Evolutionary conservation across 208 protist genomes (phyloP).

Genomic region (Zelonia costaricensis): DNA sequence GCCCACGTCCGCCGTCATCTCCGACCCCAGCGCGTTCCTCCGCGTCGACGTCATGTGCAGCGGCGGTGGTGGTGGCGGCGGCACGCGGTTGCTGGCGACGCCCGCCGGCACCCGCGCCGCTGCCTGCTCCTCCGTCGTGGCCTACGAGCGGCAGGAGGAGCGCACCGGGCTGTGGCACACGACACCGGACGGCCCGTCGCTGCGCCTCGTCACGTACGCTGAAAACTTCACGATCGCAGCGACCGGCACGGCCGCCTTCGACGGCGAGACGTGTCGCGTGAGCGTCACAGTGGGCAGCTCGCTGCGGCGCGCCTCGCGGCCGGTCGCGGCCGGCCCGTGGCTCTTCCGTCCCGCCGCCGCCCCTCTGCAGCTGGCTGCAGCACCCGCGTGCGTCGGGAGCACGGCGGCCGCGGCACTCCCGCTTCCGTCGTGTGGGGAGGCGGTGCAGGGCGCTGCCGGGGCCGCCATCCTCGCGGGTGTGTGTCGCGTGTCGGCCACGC

Average conservation of each 20-base stretch:
- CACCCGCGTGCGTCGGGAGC: no score
- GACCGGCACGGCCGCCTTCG: slow-evolving; percentile 20
- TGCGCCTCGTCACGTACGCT: slow-evolving; percentile 30
- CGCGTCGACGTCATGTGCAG: slow-evolving; percentile 20
- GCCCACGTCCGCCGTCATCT: slow-evolving; percentile 13
- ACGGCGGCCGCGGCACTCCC: background rate
- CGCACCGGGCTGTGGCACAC: slow-evolving; percentile 20
- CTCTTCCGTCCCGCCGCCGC: slow-evolving; percentile 15
- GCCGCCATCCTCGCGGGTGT: slow-evolving; percentile 11
- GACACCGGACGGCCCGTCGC: background rate
- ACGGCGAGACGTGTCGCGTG: slow-evolving; percentile 28
- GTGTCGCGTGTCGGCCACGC: slow-evolving; percentile 8
- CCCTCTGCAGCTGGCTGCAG: slow-evolving; percentile 6
- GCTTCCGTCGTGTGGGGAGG: background rate
- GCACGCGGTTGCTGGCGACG: slow-evolving; percentile 22
- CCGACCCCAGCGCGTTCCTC: slow-evolving; percentile 28
- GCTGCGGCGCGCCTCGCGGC: slow-evolving; percentile 11
- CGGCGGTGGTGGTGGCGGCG: slow-evolving; percentile 13
- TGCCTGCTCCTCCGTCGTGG: slow-evolving; percentile 17
- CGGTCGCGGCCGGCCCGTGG: slow-evolving; percentile 24
- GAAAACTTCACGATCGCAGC: slow-evolving; percentile 23
- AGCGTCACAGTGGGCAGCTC: slow-evolving; percentile 22
- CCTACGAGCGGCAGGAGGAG: slow-evolving; percentile 31
- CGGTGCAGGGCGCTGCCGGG: background rate
- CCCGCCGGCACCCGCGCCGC: slow-evolving; percentile 8